Base-by-base conservation (phyloP, 2,329 filamentous ascomycete species). In the Hypoxylon sp. region DNA sequence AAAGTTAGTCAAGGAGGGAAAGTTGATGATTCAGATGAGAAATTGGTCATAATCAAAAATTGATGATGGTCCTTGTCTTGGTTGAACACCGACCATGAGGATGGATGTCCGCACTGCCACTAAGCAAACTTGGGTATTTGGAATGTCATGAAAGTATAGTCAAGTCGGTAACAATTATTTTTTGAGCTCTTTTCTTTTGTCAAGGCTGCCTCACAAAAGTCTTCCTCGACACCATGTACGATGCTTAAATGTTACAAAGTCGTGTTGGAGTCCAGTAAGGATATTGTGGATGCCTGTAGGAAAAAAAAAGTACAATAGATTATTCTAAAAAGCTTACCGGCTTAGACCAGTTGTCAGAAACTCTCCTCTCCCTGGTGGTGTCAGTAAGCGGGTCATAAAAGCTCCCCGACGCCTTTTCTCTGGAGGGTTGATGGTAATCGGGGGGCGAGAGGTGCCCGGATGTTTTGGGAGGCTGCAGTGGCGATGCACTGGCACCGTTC, bases 321-420 rank as follows among this genome's bases (percentile, higher is more conserved):
- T 26, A 42, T 44, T 52, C 38, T 59, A 33, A 67, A 62, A 52
- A 61, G 69, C 75, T 73, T 71, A 77, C 76, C 72, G 72, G 74
- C 65, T 75, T 76, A 7, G 74, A 74, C 73, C 75, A 74, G 64
- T 66, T 72, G 55, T 81, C 79, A 22, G 77, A 73, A 24, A 77
- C 73, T 57, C 75, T 74, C 63, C 78, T 76, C 67, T 81, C 77
- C 63, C 77, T 76, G 24, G 80, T 80, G 7, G 80, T 80, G 65
- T 81, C 80, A 20, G 80, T 80, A 46, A 80, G 77, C 40, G 80
- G 80, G 70, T 82, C 80, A 75, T 82, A 82, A 64, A 81, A 81
- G 70, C 78, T 80, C 60, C 79, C 78, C 8, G 78, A 73, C 6
- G 76, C 74, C 72, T 80, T 81, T 54, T 81, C 79, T 70, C 75